Evolutionary conservation across 176 grass and related monocot genomes (phyloP), one percentile per base, ranked within the genome.

Genomic region (Avena atlantica): DNA sequence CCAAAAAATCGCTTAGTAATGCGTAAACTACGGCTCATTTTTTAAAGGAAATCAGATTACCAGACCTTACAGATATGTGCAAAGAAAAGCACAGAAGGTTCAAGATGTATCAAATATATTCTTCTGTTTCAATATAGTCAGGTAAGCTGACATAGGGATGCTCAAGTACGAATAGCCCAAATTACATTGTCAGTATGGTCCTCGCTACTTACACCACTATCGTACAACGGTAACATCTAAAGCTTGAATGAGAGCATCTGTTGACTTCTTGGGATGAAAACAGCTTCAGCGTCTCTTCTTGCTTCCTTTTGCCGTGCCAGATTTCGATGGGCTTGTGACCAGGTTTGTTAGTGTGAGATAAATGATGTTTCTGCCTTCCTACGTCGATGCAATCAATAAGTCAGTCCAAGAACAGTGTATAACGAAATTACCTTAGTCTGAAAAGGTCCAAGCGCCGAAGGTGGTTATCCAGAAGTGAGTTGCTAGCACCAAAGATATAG

Each of bases 201-300:
- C 57, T 72, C 52, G 60, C 5, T 84, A 85, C 76, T 45, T 45
- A 51, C 21, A 25, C 67, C 12, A 15, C 51, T 15, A 67, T 47
- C 44, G 47, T 66, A 76, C 78, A 87, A 12, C 4, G 6, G 59
- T 48, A 20, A 23, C 15, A 83, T 3, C 80, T 83, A 66, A 76
- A 45, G 49, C 8, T 70, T 17, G 12, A 25, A 16, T 2, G 60
- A 31, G 58, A 86, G 31, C 55, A 79, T 19, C 3, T 78, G 13
- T 78, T 66, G 40, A 13, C 17, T 63, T 37, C 58, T 66, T 76
- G 20, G 21, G 49, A 66, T 12, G 21, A 20, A 81, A 65, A 88
- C 36, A 34, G 72, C 36, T 76, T 92, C 82, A 94, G 27, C 92
- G 86, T 58, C 78, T 92, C 86, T 94, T 97, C 92, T 93, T 96